Evolutionary conservation across 2,329 filamentous ascomycete genomes (phyloP), one percentile per base, ranked within the genome.

Genomic region (Davidsoniella australis): DNA sequence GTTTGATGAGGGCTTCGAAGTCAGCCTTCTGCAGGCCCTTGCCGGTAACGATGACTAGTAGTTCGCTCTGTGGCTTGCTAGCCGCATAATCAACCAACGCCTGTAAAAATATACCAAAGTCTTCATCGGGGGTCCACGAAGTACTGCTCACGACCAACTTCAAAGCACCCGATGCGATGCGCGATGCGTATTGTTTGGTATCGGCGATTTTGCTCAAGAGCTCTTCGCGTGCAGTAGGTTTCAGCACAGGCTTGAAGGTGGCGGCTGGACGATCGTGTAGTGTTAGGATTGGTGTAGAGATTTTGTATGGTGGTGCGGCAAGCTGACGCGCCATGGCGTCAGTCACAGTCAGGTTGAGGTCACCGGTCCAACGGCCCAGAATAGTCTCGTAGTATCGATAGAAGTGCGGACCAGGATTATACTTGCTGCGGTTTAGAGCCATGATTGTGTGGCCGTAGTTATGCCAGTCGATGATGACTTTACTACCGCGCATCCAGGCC

Each of bases 391-490:
- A 95, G 59, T 71, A 71, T 55, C 78, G 78, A 20, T 89, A 84
- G 7, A 93, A 60, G 24, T 66, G 71, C 7, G 95, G 86, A n/a
- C 95, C 73, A 0, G 81, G 82, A 59, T 93, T 85, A 5, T 60
- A 63, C 2, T 65, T 55, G 39, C 75, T 71, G 20, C 69, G 66
- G 45, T 72, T 76, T 44, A 74, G 70, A 4, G 74, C 83, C 3
- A 98, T 76, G 57, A 98, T 94, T 7, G 86, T 89, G 71, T 89
- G 94, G 57, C 89, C 91, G 64, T 95, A 96, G 65, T 98, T 98
- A 68, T 98, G 91, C 91, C 91, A 98, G 68, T 98, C 91, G 49
- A 96, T 83, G 53, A 96, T 72, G 3, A 98, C 73, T 50, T 76
- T 76, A 38, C 85, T 94, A 57, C 85, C 81, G 45, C 91, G 80